phyloP scores from a whole-genome alignment of 2,329 filamentous ascomycete genomes.

The Fusarium begoniae region DNA sequence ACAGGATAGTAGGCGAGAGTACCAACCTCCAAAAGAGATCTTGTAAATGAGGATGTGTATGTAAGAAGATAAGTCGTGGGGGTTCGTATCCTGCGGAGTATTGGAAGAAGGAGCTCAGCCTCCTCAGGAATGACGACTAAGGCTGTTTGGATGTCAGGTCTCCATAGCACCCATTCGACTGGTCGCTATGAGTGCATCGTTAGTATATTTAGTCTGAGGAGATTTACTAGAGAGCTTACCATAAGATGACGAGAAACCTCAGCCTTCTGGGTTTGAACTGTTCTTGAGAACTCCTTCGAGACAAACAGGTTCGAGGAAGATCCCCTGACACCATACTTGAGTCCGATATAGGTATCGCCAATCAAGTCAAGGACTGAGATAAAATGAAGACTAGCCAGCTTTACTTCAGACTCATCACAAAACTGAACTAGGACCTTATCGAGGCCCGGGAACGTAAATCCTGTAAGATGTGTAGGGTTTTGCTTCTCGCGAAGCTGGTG shows the following conservation, averaged over 20 bases:
- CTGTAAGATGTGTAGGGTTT: conserved; percentile 51
- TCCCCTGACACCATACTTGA: neutral
- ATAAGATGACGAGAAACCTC: neutral
- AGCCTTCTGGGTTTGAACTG: neutral
- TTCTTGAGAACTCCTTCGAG: neutral
- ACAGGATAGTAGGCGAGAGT: neutral
- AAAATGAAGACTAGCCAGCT: neutral
- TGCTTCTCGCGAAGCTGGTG: conserved; percentile 66
- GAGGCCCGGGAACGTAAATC: conserved; percentile 56
- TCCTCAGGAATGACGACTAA: neutral
- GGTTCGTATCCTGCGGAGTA: neutral
- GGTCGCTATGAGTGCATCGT: neutral
- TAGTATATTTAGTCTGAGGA: neutral
- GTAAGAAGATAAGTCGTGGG: neutral
- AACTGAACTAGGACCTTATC: conserved; percentile 37
- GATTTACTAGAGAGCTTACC: neutral
- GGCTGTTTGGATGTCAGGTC: neutral
- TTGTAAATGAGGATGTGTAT: neutral
- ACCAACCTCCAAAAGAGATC: neutral
- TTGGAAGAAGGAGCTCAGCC: neutral
- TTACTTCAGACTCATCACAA: neutral
- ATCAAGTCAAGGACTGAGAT: neutral
- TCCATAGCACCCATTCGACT: conserved; percentile 1
- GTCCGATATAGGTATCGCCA: neutral
- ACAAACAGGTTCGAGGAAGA: neutral